These are phyloP conservation scores for Auricularia heimuer DNA, from an alignment of 768 basidiomycete genomes.

Conservation along the genomic window DNA sequence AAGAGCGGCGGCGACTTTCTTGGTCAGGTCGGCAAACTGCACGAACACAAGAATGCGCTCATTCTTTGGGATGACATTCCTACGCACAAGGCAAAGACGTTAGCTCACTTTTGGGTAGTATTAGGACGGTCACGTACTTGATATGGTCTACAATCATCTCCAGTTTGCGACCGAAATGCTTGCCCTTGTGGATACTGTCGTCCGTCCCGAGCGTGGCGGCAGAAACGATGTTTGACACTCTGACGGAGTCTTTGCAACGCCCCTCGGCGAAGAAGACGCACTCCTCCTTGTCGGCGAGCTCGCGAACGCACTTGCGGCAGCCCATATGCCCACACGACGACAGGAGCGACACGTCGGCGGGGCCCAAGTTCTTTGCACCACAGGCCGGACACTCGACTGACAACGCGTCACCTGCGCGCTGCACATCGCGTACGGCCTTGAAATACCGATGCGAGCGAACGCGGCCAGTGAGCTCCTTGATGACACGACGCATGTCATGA, in stretches of 20 bases:
- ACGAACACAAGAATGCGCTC: conserved; percentile 89
- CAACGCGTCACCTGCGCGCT: conserved; percentile 45
- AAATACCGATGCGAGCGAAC: conserved; percentile 89
- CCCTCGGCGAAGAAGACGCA: conserved; percentile 67
- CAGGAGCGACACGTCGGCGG: conserved; percentile 68
- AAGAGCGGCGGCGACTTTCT: conserved; percentile 81
- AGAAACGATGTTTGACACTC: conserved; percentile 72
- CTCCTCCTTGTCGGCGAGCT: conserved; percentile 65
- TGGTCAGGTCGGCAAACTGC: conserved; percentile 91
- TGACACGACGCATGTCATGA: conserved; percentile 72
- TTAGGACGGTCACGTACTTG: conserved; percentile 40
- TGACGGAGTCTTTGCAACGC: conserved; percentile 69
- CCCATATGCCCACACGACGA: conserved; percentile 92
- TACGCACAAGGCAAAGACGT: conserved; percentile 19
- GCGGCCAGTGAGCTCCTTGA: conserved; percentile 83
- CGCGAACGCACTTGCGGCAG: conserved; percentile 62
- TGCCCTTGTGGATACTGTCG: conserved; percentile 58
- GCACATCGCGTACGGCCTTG: conserved; percentile 80
- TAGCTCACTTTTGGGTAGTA: too few relatives aligned
- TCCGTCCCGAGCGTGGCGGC: conserved; percentile 73
- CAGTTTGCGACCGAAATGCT: conserved; percentile 74
- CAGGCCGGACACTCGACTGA: conserved; percentile 61
- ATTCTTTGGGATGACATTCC: conserved; percentile 55
- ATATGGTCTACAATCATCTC: conserved; percentile 69
- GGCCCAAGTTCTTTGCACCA: conserved; percentile 41